Conservation (phyloP, 2,329 filamentous ascomycete species). For the Ilyonectria robusta region DNA sequence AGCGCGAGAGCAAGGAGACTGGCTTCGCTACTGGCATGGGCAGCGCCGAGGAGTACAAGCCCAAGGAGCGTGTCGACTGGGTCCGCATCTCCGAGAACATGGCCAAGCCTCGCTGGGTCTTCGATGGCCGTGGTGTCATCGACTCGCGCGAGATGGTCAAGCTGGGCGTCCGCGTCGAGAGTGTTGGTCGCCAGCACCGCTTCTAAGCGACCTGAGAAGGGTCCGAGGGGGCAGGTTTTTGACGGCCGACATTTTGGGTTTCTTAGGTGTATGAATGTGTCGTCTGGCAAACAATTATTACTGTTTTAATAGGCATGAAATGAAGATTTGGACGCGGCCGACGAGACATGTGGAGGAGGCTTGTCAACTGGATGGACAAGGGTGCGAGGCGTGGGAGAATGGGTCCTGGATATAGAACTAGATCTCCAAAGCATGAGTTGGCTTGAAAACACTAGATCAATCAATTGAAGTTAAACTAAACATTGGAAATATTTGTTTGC, state of each 20-base stretch:
- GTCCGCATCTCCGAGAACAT: slow-evolving; percentile 63
- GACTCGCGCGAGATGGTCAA: slow-evolving; percentile 63
- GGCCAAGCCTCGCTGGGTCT: slow-evolving; percentile 69
- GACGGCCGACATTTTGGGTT: slow-evolving; percentile 41
- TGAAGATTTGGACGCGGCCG: slow-evolving; percentile 46
- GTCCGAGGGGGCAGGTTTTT: slow-evolving; percentile 25
- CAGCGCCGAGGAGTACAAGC: slow-evolving; percentile 60
- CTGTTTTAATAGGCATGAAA: slow-evolving; percentile 53
- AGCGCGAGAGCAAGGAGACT: slow-evolving; percentile 55
- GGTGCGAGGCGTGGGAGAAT: slow-evolving; percentile 39
- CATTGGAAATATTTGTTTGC: background rate
- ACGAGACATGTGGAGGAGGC: slow-evolving; percentile 43
- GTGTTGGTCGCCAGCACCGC: slow-evolving; percentile 64
- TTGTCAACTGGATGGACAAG: slow-evolving; percentile 34
- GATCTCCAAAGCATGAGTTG: slow-evolving; percentile 40
- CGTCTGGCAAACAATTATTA: slow-evolving; percentile 45
- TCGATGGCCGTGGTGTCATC: slow-evolving; percentile 70
- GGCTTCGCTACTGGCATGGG: slow-evolving; percentile 60
- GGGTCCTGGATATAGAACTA: slow-evolving; percentile 46
- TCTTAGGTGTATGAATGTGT: slow-evolving; percentile 47
- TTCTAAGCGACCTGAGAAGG: slow-evolving; percentile 47
- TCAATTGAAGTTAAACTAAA: slow-evolving; percentile 37
- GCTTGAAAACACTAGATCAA: slow-evolving; percentile 41
- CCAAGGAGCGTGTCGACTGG: slow-evolving; percentile 67
- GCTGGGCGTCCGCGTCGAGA: slow-evolving; percentile 67